Conservation (phyloP, 441 rosid genomes). For the Jatropha multifida region DNA sequence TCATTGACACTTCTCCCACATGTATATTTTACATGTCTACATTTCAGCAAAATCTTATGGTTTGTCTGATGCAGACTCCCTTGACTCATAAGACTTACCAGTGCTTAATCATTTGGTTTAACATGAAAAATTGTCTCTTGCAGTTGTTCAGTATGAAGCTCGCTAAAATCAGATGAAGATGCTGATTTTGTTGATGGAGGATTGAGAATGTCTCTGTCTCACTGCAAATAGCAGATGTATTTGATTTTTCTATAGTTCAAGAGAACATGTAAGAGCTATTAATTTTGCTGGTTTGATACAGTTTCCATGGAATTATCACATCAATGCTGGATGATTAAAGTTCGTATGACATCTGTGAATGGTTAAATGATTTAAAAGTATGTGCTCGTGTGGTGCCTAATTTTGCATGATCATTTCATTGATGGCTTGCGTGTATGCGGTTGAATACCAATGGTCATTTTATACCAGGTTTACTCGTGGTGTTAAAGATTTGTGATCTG, state of each 20-base stretch:
- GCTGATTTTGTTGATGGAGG: neutral
- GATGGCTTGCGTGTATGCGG: too few species aligned
- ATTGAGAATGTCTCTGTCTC: neutral
- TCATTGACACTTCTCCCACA: neutral
- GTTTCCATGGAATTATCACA: neutral
- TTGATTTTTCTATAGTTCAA: neutral
- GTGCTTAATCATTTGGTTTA: neutral
- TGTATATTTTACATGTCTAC: neutral
- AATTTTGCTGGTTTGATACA: neutral
- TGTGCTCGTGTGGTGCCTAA: neutral
- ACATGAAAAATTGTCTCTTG: slow-evolving; percentile 15
- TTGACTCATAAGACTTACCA: neutral
- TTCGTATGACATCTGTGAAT: neutral
- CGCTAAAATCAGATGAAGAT: slow-evolving; percentile 27
- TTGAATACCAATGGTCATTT: too few species aligned
- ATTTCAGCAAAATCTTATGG: neutral
- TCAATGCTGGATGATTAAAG: too few species aligned
- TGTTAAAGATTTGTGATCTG: too few species aligned
- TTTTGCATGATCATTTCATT: too few species aligned
- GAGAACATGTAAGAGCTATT: neutral
- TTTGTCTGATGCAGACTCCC: neutral
- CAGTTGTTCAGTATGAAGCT: slow-evolving; percentile 56
- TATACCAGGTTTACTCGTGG: too few species aligned
- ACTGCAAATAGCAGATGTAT: neutral
- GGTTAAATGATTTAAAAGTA: neutral